Base-by-base conservation (phyloP, 768 basidiomycete genomes). In the Mycena venus region DNA sequence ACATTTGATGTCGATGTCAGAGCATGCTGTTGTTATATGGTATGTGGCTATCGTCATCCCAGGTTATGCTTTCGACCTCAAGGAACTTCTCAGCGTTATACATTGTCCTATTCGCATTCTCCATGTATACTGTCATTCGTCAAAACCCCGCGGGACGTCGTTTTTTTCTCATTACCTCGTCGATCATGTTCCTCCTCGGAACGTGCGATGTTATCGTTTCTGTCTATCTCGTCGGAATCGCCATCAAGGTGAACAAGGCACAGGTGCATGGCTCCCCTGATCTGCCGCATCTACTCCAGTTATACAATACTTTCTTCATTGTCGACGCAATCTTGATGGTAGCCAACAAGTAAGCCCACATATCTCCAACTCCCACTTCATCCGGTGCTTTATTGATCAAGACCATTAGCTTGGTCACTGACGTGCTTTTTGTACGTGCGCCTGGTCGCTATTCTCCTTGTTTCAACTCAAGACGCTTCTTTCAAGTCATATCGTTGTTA, bases 11-110 rank as follows among this genome's bases (percentile, higher is more conserved):
- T 58, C 19, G 23, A 58, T 59, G 17, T 19, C 53, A 58, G 67
- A 58, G 55, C 42, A 68, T 68, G 67, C 38, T 70, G 60, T 49
- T 70, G 42, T 19, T 70, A 61, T 70, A 68, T 32, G 21, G 66
- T 68, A 47, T 14, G 44, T 51, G n/a, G 44, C 38, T 34, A 47
- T 47, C 34, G 12, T 19, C 44, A 12, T 25, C 23, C 40, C 56
- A 5, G 32, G 58, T 27, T 60, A 32, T 2, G 21, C 27, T 59
- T 44, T 40, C 4, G 10, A 53, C 36, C 36, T 61, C 68, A 40
- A 23, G 36, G 47, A 55, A 40, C 34, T 19, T 23, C 11, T 15
- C 27, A 70, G 68, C 68, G 19, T 31, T 70, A 40, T 70, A 61
- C 59, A 10, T 42, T 15, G 60, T 62, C 68, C 44, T 62, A 12